These are phyloP conservation scores for Ziziphus jujuba DNA, from an alignment of 306 rosid species.

Conservation along the genomic window DNA sequence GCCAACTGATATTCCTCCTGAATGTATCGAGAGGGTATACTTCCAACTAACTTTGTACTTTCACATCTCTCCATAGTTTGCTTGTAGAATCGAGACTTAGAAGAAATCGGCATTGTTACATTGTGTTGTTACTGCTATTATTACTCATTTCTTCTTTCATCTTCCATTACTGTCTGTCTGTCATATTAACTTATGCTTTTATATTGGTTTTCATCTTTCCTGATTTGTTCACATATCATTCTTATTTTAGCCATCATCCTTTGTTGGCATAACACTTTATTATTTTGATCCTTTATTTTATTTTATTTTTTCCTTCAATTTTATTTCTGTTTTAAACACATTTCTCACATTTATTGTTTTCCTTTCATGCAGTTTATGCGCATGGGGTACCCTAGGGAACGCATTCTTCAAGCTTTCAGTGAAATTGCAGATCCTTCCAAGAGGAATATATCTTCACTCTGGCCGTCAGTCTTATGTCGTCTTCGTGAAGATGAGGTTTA, in stretches of 20 bases:
- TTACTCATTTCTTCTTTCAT: no score
- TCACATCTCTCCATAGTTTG: neutral
- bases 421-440: constrained; percentile 55
- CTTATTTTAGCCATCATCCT: constrained; percentile 10
- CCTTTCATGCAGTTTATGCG: constrained; percentile 50
- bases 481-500: constrained; percentile 76
- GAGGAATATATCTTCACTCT: constrained; percentile 62
- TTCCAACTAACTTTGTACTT: neutral
- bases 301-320: neutral
- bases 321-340: neutral
- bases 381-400: constrained; percentile 86
- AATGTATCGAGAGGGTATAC: constrained; percentile 69
- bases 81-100: no score
- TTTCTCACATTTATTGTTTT: neutral
- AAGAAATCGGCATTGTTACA: neutral
- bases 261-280: constrained; percentile 6
- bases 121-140: no score
- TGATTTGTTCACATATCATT: neutral
- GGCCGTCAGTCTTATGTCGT: constrained; percentile 82
- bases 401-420: constrained; percentile 48
- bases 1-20: constrained; percentile 54
- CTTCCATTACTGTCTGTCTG: no score
- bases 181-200: neutral
- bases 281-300: neutral
- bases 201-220: constrained; percentile 1